These are phyloP conservation scores for Cronartium ribicola DNA, from an alignment of 1,284 basidiomycete genomes.

Conservation along the genomic window DNA sequence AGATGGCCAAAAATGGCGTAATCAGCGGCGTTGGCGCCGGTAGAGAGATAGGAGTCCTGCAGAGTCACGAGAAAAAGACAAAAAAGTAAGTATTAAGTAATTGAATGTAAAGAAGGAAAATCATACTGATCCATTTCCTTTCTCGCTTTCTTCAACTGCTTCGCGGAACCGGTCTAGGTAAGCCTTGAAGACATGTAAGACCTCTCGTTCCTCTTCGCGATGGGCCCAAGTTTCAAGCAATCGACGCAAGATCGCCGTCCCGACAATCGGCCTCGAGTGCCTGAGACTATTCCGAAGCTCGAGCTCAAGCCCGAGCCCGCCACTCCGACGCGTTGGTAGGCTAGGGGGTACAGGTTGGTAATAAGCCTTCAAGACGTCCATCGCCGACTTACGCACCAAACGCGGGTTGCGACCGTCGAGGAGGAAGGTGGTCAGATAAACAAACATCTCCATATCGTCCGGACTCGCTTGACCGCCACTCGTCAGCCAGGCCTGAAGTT, in stretches of 20 bases:
- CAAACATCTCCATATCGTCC: conserved; percentile 37
- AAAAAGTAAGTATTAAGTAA: background rate
- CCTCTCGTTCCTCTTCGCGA: conserved; percentile 39
- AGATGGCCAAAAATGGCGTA: conserved; percentile 34
- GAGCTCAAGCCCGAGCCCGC: background rate
- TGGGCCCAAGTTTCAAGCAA: conserved; percentile 37
- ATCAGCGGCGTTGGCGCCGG: conserved; percentile 22
- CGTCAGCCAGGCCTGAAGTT: conserved; percentile 23
- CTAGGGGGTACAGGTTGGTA: conserved; percentile 15
- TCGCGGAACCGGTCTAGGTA: conserved; percentile 37
- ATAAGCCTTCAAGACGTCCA: conserved; percentile 28
- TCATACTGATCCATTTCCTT: background rate
- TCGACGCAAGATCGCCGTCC: conserved; percentile 23
- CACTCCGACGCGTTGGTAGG: background rate
- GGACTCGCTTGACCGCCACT: conserved; percentile 13
- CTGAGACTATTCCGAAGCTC: conserved; percentile 20
- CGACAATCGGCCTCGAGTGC: conserved; percentile 31
- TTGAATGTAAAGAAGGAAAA: background rate
- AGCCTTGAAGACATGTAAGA: conserved; percentile 35
- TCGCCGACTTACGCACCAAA: conserved; percentile 30
- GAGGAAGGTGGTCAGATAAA: conserved; percentile 36
- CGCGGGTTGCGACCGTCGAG: conserved; percentile 29
- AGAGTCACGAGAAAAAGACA: background rate
- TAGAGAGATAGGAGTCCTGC: background rate
- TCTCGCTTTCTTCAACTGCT: conserved; percentile 28